Conservation (phyloP, 768 basidiomycete genomes). For the Calvatia gigantea region DNA sequence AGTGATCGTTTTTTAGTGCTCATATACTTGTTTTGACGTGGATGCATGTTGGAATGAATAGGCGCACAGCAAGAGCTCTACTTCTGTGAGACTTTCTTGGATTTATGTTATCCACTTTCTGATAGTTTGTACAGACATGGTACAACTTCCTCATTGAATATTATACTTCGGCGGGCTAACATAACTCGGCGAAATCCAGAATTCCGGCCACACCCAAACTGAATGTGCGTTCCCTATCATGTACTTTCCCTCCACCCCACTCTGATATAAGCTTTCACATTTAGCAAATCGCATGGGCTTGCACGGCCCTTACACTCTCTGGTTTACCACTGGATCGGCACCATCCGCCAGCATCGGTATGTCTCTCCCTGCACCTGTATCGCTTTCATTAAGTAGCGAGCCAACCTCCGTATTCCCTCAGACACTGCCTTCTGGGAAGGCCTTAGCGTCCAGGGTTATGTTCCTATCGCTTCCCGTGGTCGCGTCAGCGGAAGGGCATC, state of each 20-base stretch:
- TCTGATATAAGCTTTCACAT: background rate
- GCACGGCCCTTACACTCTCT: constrained; percentile 36
- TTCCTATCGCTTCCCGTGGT: constrained; percentile 23
- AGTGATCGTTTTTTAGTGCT: constrained; percentile 1
- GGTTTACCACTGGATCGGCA: constrained; percentile 31
- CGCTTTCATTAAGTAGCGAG: background rate
- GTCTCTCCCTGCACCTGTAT: constrained; percentile 1
- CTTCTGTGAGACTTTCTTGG: constrained; percentile 24
- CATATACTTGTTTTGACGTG: background rate
- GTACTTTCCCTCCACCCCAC: background rate
- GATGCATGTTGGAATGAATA: background rate
- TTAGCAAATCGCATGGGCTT: constrained; percentile 29
- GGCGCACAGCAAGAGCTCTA: constrained; percentile 32
- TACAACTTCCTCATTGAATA: background rate
- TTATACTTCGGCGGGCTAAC: background rate
- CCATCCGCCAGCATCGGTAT: constrained; percentile 27
- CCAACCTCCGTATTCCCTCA: background rate
- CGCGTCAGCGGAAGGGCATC: constrained; percentile 27
- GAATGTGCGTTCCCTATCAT: constrained; percentile 21
- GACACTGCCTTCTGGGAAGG: constrained; percentile 29
- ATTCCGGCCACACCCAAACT: constrained; percentile 35
- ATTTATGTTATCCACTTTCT: background rate
- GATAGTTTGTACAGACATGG: constrained; percentile 19
- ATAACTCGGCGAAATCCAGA: constrained; percentile 16
- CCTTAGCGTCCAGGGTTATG: constrained; percentile 21